Conservation (phyloP, 1,139 yeast genomes). For the Kodamaea sp. region DNA sequence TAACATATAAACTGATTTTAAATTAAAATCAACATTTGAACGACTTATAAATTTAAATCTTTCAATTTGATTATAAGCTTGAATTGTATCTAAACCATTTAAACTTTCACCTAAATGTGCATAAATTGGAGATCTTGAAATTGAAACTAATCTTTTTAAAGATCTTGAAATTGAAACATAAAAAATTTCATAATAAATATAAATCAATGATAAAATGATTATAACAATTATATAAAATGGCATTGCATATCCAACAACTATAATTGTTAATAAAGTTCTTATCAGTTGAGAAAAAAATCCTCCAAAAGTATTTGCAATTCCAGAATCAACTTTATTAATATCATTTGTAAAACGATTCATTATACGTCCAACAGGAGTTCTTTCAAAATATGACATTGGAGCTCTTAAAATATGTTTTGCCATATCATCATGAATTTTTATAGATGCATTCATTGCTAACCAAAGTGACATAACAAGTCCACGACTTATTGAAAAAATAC, state of each 20-base stretch:
- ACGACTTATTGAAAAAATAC: slow-evolving; percentile 20
- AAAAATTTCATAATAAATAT: slow-evolving; percentile 50
- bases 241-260: slow-evolving; percentile 48
- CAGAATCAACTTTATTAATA: slow-evolving; percentile 56
- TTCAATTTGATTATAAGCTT: slow-evolving; percentile 50
- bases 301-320: slow-evolving; percentile 44
- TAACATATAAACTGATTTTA: slow-evolving; percentile 54
- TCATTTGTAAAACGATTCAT: slow-evolving; percentile 63
- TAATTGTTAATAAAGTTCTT: slow-evolving; percentile 46
- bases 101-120: slow-evolving; percentile 63
- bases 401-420: slow-evolving; percentile 22
- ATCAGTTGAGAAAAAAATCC: slow-evolving; percentile 40
- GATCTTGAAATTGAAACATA: slow-evolving; percentile 55
- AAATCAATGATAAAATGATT: slow-evolving; percentile 37
- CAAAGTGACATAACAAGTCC: slow-evolving; percentile 17
- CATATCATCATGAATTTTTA: slow-evolving; percentile 25
- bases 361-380: slow-evolving; percentile 31
- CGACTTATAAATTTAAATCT: slow-evolving; percentile 55
- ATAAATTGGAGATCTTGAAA: slow-evolving; percentile 52
- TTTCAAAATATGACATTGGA: slow-evolving; percentile 31
- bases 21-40: slow-evolving; percentile 59
- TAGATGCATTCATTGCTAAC: slow-evolving; percentile 24
- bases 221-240: slow-evolving; percentile 49
- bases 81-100: slow-evolving; percentile 56
- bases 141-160: slow-evolving; percentile 40